Evolutionary conservation across 176 grass and related monocot species (phyloP), one percentile per base, ranked within the genome.

Genomic region (Avena insularis): DNA sequence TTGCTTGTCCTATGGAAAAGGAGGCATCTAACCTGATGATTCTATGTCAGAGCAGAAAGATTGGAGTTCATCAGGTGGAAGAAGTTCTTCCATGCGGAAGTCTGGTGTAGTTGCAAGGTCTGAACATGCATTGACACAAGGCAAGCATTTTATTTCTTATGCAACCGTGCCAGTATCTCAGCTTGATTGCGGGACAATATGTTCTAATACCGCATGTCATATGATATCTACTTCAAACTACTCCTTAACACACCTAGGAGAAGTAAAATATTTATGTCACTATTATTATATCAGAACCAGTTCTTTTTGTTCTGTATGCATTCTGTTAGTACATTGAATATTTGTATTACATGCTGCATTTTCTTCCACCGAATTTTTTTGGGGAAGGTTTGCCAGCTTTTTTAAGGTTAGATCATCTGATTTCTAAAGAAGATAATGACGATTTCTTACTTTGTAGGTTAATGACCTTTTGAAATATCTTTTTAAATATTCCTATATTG

Each of bases 1-100:
- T 90, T 83, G 68, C 36, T 66, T 86, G 8, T 86, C 82, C 68
- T 61, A 71, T 77, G 59, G 67, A 51, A 51, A 66, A 59, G 35
- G 20, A 75, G 53, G 49, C 46, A 73, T 88, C 79, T 90, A 80
- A 90, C 74, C 88, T 92, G 43, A 57, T 81, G 66, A 40, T 92
- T 84, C 62, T 83, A 75, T 91, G 79, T 71, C 90, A 86, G 86
- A 92, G 31, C 93, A 94, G 93, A 92, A 90, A 59, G 79, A 71
- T 74, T 84, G 86, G 82, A 90, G 58, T 86, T 38, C 79, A 87
- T 23, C 74, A 81, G 27, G 38, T 56, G 81, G 54, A 58, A 81
- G 59, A 72, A 85, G 85, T 89, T 88, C 70, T 50, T 59, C 62
- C 46, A 54, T 77, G 19, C 14, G 71, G 55, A 76, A 89, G 43